Percentiles rank a stretch among this genome's conserved stretches.
These are phyloP conservation scores for Aspergillus clavatus DNA, from an alignment of 2,329 filamentous ascomycete species.

Conservation along the genomic window DNA sequence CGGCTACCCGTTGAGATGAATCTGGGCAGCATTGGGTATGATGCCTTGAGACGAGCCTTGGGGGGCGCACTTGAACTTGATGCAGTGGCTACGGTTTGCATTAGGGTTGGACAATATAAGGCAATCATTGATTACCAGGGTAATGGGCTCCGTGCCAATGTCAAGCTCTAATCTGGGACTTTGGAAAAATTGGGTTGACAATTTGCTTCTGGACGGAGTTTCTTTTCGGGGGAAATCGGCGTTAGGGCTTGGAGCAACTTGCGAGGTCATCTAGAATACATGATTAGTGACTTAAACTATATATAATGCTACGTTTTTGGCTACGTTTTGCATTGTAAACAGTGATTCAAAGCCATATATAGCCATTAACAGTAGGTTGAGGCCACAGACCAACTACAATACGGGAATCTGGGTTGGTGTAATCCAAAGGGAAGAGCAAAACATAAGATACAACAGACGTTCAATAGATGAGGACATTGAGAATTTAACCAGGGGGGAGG, in stretches of 20 bases:
- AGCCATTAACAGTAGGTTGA: no score
- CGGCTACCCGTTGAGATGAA: conserved; percentile 78
- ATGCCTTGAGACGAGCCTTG: conserved; percentile 71
- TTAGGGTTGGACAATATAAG: conserved; percentile 70
- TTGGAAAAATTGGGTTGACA: conserved; percentile 8
- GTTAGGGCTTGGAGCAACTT: conserved; percentile 2
- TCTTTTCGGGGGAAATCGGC: neutral
- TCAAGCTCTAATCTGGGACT: conserved; percentile 38
- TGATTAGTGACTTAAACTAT: no score
- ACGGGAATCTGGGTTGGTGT: no score
- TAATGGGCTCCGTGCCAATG: conserved; percentile 63
- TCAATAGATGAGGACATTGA: no score
- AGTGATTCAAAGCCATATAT: no score
- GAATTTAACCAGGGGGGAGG: conserved; percentile 77
- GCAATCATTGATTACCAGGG: conserved; percentile 68
- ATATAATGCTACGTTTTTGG: no score
- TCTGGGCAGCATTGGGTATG: conserved; percentile 72
- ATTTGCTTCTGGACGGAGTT: neutral
- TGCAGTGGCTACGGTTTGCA: conserved; percentile 68
- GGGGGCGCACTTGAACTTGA: conserved; percentile 76
- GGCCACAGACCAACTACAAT: no score
- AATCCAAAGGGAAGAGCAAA: no score
- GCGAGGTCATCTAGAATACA: neutral
- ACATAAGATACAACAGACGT: no score
- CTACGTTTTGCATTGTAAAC: no score